phyloP scores from a whole-genome alignment of 768 basidiomycete genomes.

The Mycena belliarum region DNA sequence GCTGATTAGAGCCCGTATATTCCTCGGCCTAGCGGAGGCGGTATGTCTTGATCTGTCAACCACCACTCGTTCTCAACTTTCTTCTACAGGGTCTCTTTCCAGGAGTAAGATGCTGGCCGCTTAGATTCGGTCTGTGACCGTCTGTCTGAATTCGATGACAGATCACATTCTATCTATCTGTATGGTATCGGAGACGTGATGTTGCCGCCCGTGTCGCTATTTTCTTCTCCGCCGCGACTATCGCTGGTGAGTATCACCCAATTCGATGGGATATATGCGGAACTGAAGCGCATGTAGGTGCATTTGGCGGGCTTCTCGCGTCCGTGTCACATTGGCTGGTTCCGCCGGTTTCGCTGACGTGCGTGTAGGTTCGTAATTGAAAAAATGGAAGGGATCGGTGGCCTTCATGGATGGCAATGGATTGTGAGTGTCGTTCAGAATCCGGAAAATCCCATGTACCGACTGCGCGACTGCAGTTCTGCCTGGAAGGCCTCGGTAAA shows the following conservation, averaged over 20 bases:
- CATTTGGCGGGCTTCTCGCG: conserved; percentile 51
- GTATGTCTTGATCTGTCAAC: background rate
- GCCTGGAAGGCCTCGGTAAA: conserved; percentile 43
- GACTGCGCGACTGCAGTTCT: conserved; percentile 33
- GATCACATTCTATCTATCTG: conserved; percentile 48
- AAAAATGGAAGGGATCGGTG: conserved; percentile 41
- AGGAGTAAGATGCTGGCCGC: conserved; percentile 31
- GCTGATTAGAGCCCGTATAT: conserved; percentile 34
- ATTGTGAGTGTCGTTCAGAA: conserved; percentile 34
- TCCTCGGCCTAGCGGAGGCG: conserved; percentile 41
- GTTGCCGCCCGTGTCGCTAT: conserved; percentile 35
- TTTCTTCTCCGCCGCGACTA: conserved; percentile 25
- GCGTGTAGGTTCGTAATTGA: conserved; percentile 45
- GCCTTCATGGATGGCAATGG: conserved; percentile 49
- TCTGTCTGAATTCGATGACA: conserved; percentile 5
- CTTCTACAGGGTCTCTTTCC: conserved; percentile 33
- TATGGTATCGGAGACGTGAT: conserved; percentile 64
- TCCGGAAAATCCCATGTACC: background rate
- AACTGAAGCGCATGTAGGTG: background rate
- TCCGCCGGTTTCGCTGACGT: conserved; percentile 21
- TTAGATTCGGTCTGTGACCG: no score
- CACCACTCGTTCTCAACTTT: background rate
- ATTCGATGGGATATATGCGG: background rate
- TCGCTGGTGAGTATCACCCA: conserved; percentile 32
- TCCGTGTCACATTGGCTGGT: conserved; percentile 23